A percentile compares a stretch with the other conserved stretches of the same genome.
Evolutionary conservation across 805 yeast genomes (phyloP).

Genomic region (Saturnispora besseyi): DNA sequence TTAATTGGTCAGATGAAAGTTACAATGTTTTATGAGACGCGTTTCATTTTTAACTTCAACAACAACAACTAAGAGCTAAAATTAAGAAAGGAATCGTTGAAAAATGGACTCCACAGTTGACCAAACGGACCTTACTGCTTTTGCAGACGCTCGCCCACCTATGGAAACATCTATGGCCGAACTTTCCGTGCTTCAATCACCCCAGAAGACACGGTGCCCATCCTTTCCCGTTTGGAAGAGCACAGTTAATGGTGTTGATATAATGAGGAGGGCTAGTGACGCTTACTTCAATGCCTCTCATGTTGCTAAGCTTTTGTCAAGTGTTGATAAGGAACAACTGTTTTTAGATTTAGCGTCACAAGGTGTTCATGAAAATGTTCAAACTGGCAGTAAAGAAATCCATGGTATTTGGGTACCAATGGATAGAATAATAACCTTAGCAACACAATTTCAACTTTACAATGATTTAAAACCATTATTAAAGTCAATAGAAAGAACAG

Average conservation of each 20-base stretch:
- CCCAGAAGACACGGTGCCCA: neutral
- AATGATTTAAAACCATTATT: conserved; percentile 44
- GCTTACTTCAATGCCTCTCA: conserved; percentile 68
- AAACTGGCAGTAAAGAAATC: conserved; percentile 67
- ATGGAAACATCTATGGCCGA: neutral
- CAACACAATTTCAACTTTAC: conserved; percentile 41
- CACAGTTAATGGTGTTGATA: conserved; percentile 51
- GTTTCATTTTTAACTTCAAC: neutral
- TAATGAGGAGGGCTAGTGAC: conserved; percentile 57
- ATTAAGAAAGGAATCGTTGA: neutral
- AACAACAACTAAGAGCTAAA: neutral
- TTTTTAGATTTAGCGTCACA: conserved; percentile 14
- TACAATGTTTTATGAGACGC: neutral
- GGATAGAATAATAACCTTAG: conserved; percentile 45
- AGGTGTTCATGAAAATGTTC: conserved; percentile 61
- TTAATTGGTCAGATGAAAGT: neutral
- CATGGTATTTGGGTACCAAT: conserved; percentile 73
- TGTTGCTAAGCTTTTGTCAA: conserved; percentile 55
- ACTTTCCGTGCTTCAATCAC: conserved; percentile 1
- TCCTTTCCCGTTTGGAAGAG: conserved; percentile 48
- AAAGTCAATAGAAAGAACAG: conserved; percentile 30
- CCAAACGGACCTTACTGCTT: neutral
- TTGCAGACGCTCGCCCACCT: conserved; percentile 1
- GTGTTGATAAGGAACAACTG: neutral
- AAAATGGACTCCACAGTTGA: conserved; percentile 3